Conservation (phyloP, 2,329 filamentous ascomycete genomes). For the Didymella segeticola region DNA sequence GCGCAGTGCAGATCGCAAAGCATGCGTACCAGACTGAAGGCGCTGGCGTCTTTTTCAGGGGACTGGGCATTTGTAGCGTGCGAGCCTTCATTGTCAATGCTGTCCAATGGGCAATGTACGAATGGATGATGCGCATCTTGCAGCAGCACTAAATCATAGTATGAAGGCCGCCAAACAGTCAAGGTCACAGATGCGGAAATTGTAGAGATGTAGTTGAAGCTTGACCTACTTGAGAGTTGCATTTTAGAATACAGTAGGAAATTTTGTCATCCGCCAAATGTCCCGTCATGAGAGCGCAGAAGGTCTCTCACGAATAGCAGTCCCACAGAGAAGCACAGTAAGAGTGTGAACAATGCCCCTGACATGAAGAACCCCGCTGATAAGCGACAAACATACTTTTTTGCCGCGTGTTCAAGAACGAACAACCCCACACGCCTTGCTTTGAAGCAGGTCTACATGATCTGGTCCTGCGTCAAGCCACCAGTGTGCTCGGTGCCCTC, state of each 20-base stretch:
- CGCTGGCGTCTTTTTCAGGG: constrained; percentile 79
- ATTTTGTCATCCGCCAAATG: constrained; percentile 34
- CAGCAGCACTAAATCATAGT: constrained; percentile 19
- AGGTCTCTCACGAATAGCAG: constrained; percentile 22
- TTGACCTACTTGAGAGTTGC: constrained; percentile 24
- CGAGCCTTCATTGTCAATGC: constrained; percentile 93
- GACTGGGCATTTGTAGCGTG: constrained; percentile 80
- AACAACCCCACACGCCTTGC: constrained; percentile 1
- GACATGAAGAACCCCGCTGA: constrained; percentile 20
- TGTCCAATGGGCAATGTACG: constrained; percentile 89
- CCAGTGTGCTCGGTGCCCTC: constrained; percentile 74
- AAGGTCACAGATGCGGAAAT: background rate
- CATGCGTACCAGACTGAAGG: constrained; percentile 75
- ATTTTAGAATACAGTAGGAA: constrained; percentile 47
- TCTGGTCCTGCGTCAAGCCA: constrained; percentile 94
- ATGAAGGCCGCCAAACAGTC: background rate
- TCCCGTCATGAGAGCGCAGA: constrained; percentile 18
- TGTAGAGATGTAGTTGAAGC: background rate
- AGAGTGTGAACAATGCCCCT: constrained; percentile 24
- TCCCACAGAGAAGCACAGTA: constrained; percentile 26
- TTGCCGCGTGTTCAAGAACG: background rate
- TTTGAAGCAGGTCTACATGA: constrained; percentile 70
- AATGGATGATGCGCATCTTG: constrained; percentile 74
- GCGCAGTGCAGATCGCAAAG: constrained; percentile 69
- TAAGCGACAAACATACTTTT: constrained; percentile 7